Evolutionary conservation across 805 yeast species (phyloP), one percentile per base, ranked within the genome.

Genomic region (Candida chilensis): DNA sequence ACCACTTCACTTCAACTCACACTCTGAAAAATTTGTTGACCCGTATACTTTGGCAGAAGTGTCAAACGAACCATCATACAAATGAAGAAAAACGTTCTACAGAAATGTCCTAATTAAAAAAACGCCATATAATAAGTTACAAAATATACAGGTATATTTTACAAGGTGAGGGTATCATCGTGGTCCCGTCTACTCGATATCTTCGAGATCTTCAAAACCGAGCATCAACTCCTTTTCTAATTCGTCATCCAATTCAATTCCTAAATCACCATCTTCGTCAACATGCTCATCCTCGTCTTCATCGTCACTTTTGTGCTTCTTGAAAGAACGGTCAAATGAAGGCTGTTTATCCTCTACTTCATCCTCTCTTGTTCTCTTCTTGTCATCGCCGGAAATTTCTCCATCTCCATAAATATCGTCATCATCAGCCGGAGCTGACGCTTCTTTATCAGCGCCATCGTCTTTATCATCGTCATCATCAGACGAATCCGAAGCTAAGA

Each of bases 141-240:
- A 20, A 10, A 20, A 10, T n/a, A 20, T 20, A 20, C 22, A n/a
- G 10, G 10, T 20, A 10, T 20, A n/a, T 20, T n/a, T 20, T 20
- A 20, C 22, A 10, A n/a, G 22, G 22, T n/a, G 46, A 19, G 28
- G 11, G 32, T 33, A 17, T 41, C 35, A 22, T 37, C 45, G 29
- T 37, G 37, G 29, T 30, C 40, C 37, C 39, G 11, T 38, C 40
- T 17, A 45, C 50, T 21, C 38, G 40, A 27, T 37, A 42, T 57
- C 65, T 21, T 60, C 67, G 29, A 70, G 54, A 17, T 66, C 70
- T 32, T 71, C 76, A 39, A 74, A 51, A 20, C 75, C 74, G 41
- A 41, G 78, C 57, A 62, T 45, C 24, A 64, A 47, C 39, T 64
- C 68, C 32, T 60, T 53, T 35, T 64, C 71, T n/a, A 64, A 52